These are phyloP conservation scores for Salvia hispanica DNA, from an alignment of 257 asterid species.

Conservation along the genomic window DNA sequence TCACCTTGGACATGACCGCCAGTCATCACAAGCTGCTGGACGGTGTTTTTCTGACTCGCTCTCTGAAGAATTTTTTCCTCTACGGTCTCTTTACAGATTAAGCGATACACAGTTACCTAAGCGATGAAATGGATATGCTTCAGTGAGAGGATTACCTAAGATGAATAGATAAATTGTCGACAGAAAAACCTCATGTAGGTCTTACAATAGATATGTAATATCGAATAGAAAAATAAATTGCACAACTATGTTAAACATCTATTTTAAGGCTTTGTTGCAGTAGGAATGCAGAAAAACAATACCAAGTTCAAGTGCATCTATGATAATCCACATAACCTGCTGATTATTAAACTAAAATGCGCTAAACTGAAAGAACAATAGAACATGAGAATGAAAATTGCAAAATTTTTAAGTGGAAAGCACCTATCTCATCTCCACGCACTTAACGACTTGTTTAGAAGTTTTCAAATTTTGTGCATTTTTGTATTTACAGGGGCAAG, in stretches of 20 bases:
- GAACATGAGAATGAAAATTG: too few relatives aligned
- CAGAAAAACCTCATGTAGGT: not conserved
- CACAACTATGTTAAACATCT: not conserved
- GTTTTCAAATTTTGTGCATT: too few relatives aligned
- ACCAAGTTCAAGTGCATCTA: too few relatives aligned
- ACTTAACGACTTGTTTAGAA: not conserved
- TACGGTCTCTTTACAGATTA: slow-evolving; percentile 90
- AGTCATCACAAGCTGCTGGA: slow-evolving; percentile 98
- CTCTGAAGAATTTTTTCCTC: slow-evolving; percentile 95
- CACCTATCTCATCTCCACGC: not conserved
- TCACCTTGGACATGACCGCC: slow-evolving; percentile 99
- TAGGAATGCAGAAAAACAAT: too few relatives aligned
- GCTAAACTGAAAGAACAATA: too few relatives aligned
- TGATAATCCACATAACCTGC: too few relatives aligned
- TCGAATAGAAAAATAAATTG: not conserved
- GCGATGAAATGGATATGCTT: slow-evolving; percentile 17
- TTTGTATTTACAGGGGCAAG: too few relatives aligned
- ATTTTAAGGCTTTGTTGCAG: too few relatives aligned
- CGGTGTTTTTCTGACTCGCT: slow-evolving; percentile 95
- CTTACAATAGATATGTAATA: not conserved
- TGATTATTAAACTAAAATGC: too few relatives aligned
- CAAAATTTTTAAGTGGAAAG: too few relatives aligned
- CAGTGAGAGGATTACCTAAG: slow-evolving; percentile 2
- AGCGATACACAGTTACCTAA: slow-evolving; percentile 91
- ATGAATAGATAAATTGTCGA: not conserved